Evolutionary conservation across 441 rosid species (phyloP), one percentile per base, ranked within the genome.

Genomic region (Populus trichocarpa): DNA sequence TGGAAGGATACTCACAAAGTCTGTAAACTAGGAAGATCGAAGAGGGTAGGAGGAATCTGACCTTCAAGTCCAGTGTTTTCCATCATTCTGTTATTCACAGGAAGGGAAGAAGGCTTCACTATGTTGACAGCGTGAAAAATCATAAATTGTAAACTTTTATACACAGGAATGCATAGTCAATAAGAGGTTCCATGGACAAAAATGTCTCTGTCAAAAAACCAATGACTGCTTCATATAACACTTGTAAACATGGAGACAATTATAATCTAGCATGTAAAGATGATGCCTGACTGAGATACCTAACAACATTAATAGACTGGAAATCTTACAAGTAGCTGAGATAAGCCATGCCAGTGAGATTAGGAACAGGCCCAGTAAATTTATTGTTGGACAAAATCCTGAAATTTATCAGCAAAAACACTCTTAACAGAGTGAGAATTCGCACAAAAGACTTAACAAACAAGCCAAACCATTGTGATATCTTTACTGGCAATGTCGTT

Each of bases 371-470:
- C 71, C 96, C 98, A 1, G 78, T 78, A 26, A 96, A 78, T 71
- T 2, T 11, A 65, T 93, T 94, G 84, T 91, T 89, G 74, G 96
- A 89, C 84, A 96, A 83, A 73, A 30, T 85, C 87, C 98, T 96
- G 84, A 78, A 82, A 79, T 73, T 32, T 69, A 69, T 78, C 42
- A 10, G 12, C 46, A 67, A 22, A 77, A 23, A 65, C 30, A 20
- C 6, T 38, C 67, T 57, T 76, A 76, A 67, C 32, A 23, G 42
- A 9, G 42, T 38, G 42, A 38, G 10, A 9, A 38, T 2, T 10
- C 42, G 2, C 42, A 38, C 42, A 38, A 38, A 38, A 2, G 42
- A 38, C 12, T 2, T 38, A 38, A 38, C 12, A 38, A 10, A 38
- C 42, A 2, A 38, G 42, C 1, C 42, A 38, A 2, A 3, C 13